phyloP scores from a whole-genome alignment of 345 rosid genomes.

The Murraya paniculata region DNA sequence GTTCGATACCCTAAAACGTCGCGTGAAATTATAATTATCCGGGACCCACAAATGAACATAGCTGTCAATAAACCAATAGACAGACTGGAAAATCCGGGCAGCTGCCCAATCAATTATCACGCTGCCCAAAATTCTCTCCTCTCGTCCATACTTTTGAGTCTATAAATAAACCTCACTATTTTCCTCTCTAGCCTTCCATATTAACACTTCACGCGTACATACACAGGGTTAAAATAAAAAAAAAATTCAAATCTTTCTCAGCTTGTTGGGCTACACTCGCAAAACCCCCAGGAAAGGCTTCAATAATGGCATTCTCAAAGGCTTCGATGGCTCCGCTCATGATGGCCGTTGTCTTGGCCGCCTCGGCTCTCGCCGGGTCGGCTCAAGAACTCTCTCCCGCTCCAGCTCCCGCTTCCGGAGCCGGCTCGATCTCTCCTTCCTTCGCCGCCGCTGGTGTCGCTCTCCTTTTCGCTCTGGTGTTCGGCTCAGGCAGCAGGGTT shows the following conservation, averaged over 20 bases:
- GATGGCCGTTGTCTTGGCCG: constrained; percentile 32
- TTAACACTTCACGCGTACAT: background rate
- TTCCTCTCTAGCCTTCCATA: background rate
- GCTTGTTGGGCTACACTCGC: background rate
- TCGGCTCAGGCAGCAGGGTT: constrained; percentile 51
- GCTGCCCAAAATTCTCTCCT: constrained; percentile 14
- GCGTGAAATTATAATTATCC: background rate
- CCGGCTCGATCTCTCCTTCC: constrained; percentile 42
- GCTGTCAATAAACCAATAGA: constrained; percentile 19
- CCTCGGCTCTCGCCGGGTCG: constrained; percentile 31
- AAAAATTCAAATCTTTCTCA: background rate
- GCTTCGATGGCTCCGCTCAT: constrained; percentile 25
- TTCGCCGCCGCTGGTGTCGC: constrained; percentile 37
- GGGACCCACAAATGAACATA: background rate
- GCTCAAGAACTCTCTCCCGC: constrained; percentile 58
- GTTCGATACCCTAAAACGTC: background rate
- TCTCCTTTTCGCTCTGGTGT: constrained; percentile 35
- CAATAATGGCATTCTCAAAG: constrained; percentile 48
- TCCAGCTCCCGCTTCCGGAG: constrained; percentile 49
- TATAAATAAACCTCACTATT: constrained; percentile 26
- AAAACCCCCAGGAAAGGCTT: background rate
- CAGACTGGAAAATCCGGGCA: constrained; percentile 36
- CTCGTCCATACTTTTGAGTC: background rate
- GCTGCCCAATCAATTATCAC: constrained; percentile 19
- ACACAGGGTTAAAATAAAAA: too few relatives aligned